Conservation (phyloP, 2,329 filamentous ascomycete genomes). For the Taxawa tesnikishii region DNA sequence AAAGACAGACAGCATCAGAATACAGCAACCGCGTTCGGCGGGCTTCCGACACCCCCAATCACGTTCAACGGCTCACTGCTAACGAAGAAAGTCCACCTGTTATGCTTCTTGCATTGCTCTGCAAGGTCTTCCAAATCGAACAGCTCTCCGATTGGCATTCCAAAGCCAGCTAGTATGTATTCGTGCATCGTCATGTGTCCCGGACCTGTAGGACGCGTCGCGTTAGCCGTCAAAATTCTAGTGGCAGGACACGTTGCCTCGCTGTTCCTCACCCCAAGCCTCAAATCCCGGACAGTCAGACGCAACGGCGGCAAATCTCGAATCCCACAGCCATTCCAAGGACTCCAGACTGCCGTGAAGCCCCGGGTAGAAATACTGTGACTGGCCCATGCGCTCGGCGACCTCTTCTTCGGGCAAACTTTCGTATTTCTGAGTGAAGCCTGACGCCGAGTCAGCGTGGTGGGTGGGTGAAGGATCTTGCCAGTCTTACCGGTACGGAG, state of each 20-base stretch:
- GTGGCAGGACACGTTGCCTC: background rate
- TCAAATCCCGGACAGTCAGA: constrained; percentile 56
- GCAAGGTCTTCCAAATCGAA: constrained; percentile 21
- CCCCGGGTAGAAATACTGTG: no score
- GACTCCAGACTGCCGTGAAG: no score
- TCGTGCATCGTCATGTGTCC: constrained; percentile 18
- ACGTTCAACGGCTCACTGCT: constrained; percentile 12
- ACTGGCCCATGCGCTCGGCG: no score
- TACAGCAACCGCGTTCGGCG: constrained; percentile 12
- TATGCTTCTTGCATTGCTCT: constrained; percentile 15
- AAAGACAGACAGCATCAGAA: no score
- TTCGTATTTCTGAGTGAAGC: no score
- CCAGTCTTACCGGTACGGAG: constrained; percentile 6
- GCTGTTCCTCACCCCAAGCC: constrained; percentile 44
- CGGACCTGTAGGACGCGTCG: no score
- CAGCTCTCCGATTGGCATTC: constrained; percentile 19
- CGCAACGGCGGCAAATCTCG: constrained; percentile 47
- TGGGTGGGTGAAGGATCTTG: no score
- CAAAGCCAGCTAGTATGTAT: constrained; percentile 12
- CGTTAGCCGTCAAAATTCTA: background rate
- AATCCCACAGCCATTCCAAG: constrained; percentile 27
- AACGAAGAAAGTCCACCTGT: constrained; percentile 17
- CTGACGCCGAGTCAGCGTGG: no score
- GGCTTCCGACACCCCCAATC: constrained; percentile 8
- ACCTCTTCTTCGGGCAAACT: no score